Percentiles rank a stretch among this genome's conserved stretches.
Evolutionary conservation across 805 yeast genomes (phyloP).

Genomic region (Candida glaebosa): DNA sequence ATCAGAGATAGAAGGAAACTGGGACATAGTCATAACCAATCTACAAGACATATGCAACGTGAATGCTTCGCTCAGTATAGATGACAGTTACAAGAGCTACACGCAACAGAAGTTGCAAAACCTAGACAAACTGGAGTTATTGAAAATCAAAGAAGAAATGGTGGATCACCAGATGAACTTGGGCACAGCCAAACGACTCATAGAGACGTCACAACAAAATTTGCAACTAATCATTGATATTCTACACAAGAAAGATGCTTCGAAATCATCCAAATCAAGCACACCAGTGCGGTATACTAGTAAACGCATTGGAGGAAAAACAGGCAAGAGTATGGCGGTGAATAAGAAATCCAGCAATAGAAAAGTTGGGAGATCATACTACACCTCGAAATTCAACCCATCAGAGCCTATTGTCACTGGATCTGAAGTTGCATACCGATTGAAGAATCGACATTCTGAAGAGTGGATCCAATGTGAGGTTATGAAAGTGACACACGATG

Average conservation of each 20-base stretch:
- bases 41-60: constrained; percentile 65
- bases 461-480: constrained; percentile 98
- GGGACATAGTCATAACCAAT: constrained; percentile 67
- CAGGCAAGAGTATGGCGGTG: constrained; percentile 5
- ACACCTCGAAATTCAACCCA: constrained; percentile 57
- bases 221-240: constrained; percentile 42
- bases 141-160: constrained; percentile 37
- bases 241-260: constrained; percentile 15
- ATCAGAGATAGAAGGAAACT: constrained; percentile 50
- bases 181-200: constrained; percentile 43
- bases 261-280: constrained; percentile 8
- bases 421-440: constrained; percentile 84
- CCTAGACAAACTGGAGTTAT: constrained; percentile 36
- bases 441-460: constrained; percentile 65
- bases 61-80: constrained; percentile 53
- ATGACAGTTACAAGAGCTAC: constrained; percentile 29
- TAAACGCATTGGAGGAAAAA: constrained; percentile 1
- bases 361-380: constrained; percentile 43
- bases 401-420: constrained; percentile 58
- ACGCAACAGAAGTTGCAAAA: constrained; percentile 23
- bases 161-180: constrained; percentile 55
- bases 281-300: constrained; percentile 5
- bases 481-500: constrained; percentile 69
- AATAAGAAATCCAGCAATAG: constrained; percentile 15
- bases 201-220: constrained; percentile 42